Percentiles rank a stretch among this genome's conserved stretches.
Conservation (phyloP, 2,329 filamentous ascomycete species). For the Westerdykella aurantiaca region DNA sequence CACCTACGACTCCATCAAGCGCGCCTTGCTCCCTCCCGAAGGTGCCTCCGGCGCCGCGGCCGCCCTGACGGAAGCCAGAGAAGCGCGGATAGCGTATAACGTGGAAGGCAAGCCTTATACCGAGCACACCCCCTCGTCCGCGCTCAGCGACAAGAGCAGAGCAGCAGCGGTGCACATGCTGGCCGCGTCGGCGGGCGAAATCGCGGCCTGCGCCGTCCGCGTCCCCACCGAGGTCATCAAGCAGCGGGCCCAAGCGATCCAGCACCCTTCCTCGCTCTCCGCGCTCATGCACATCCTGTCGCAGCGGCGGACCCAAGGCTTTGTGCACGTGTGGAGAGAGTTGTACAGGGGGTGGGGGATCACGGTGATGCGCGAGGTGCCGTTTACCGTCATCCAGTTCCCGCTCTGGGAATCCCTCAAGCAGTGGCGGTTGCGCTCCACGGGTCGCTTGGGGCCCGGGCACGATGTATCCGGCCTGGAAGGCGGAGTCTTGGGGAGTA, state of each 20-base stretch:
- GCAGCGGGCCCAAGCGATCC: conserved; percentile 85
- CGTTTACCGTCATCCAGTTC: conserved; percentile 96
- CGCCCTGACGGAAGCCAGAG: background rate
- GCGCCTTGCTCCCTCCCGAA: conserved; percentile 13
- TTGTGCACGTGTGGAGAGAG: conserved; percentile 65
- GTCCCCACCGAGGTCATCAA: conserved; percentile 97
- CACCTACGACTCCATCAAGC: conserved; percentile 73
- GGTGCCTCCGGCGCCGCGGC: background rate
- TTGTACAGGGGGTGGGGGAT: conserved; percentile 89
- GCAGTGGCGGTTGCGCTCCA: conserved; percentile 52
- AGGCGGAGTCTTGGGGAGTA: conserved; percentile 77
- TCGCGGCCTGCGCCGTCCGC: conserved; percentile 84
- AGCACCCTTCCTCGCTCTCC: conserved; percentile 63
- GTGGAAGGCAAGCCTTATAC: conserved; percentile 19
- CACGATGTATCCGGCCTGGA: conserved; percentile 61
- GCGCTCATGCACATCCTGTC: conserved; percentile 64
- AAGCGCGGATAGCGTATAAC: conserved; percentile 12
- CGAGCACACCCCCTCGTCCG: conserved; percentile 7
- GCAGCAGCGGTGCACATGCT: conserved; percentile 63
- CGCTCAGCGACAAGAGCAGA: conserved; percentile 16
- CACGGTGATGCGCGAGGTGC: conserved; percentile 91
- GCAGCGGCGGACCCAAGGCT: conserved; percentile 36
- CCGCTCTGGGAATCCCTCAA: conserved; percentile 95
- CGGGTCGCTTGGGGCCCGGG: conserved; percentile 29
- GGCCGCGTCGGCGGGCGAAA: conserved; percentile 78